phyloP scores from a whole-genome alignment of 2,329 filamentous ascomycete genomes.

The Scedosporium boydii region DNA sequence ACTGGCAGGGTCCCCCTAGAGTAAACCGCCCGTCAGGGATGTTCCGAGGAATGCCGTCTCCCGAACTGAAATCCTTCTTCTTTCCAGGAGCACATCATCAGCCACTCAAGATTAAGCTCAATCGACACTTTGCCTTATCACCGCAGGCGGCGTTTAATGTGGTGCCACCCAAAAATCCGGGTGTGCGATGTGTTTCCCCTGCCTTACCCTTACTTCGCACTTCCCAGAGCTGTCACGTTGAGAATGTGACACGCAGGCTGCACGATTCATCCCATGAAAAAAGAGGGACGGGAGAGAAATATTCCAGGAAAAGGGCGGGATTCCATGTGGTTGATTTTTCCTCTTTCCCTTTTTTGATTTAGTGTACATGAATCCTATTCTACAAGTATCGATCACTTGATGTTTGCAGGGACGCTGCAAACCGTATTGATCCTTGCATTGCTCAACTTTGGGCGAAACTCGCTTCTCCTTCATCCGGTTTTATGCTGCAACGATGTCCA shows the following conservation, averaged over 20 bases:
- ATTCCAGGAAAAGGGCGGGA: background rate
- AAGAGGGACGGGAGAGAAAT: background rate
- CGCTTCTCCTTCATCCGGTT: conserved; percentile 27
- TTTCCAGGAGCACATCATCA: background rate
- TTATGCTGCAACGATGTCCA: conserved; percentile 12
- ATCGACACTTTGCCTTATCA: background rate
- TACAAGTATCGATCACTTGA: no score
- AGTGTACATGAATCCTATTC: background rate
- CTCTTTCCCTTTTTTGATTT: no score
- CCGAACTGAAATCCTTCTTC: background rate
- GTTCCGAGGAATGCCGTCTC: background rate
- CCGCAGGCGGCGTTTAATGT: no score
- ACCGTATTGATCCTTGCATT: conserved; percentile 13
- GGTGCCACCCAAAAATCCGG: no score
- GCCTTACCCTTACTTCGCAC: no score
- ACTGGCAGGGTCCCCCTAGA: background rate
- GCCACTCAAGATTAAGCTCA: background rate
- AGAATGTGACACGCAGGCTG: background rate
- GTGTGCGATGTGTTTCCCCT: no score
- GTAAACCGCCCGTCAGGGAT: background rate
- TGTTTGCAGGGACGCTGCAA: background rate
- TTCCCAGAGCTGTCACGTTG: no score
- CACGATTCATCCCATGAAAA: background rate
- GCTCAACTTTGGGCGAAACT: conserved; percentile 24
- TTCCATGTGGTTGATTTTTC: no score